Evolutionary conservation across 2,329 filamentous ascomycete species (phyloP).

Genomic region (Beauveria asiatica): DNA sequence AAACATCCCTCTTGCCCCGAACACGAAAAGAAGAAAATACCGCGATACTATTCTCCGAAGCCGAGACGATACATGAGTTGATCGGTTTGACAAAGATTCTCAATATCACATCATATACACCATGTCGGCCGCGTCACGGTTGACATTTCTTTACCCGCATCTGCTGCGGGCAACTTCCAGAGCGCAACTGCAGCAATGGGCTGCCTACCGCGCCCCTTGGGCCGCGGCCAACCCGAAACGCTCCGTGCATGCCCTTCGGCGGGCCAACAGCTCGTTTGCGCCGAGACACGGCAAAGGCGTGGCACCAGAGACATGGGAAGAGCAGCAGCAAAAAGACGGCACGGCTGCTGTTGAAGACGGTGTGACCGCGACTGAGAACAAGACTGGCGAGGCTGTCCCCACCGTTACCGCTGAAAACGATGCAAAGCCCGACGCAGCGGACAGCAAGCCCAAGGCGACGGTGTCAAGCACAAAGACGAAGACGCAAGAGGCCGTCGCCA

Average conservation of each 20-base stretch:
- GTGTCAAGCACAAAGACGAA: background rate
- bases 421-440: background rate
- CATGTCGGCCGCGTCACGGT: conserved; percentile 51
- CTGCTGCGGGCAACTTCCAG: conserved; percentile 45
- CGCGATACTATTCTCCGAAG: background rate
- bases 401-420: conserved; percentile 5
- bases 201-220: conserved; percentile 12
- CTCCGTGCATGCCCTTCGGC: conserved; percentile 16
- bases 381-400: background rate
- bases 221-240: background rate
- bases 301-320: conserved; percentile 36
- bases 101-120: conserved; percentile 11
- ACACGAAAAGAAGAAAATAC: background rate
- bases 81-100: background rate
- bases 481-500: background rate
- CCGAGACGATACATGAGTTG: background rate
- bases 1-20: background rate
- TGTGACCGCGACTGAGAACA: background rate
- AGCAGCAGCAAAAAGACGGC: conserved; percentile 10
- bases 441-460: background rate
- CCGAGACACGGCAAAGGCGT: conserved; percentile 53
- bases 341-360: background rate
- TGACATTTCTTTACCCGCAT: conserved; percentile 62
- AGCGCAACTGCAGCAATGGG: conserved; percentile 19
- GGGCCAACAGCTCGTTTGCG: conserved; percentile 36